A percentile compares a stretch with the other conserved stretches of the same genome.
Conservation (phyloP, 306 rosid genomes). For the Vigna mungo region DNA sequence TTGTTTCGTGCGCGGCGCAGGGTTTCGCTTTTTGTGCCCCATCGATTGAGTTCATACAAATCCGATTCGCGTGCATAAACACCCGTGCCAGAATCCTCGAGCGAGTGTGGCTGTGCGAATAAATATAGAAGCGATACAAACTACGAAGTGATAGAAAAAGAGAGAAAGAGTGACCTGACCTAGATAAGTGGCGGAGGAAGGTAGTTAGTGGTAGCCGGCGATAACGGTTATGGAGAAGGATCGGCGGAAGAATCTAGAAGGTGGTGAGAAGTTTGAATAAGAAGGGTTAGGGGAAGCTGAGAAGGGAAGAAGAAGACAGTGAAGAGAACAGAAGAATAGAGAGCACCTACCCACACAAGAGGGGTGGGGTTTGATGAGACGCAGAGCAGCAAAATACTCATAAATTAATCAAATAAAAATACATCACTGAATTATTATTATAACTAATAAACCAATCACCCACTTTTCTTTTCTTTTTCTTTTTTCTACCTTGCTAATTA, state of each 20-base stretch:
- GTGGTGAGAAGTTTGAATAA: neutral
- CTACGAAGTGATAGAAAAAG: neutral
- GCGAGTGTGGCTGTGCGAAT: neutral
- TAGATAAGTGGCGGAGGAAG: constrained; percentile 20
- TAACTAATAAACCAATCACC: neutral
- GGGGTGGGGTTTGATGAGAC: constrained; percentile 35
- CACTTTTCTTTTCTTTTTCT: neutral
- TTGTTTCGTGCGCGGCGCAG: constrained; percentile 68
- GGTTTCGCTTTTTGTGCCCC: constrained; percentile 91
- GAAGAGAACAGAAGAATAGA: neutral
- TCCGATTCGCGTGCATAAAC: constrained; percentile 74
- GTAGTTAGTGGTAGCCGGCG: constrained; percentile 6
- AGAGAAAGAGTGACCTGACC: constrained; percentile 35
- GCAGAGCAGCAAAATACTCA: neutral
- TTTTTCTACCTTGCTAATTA: neutral
- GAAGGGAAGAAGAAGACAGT: neutral
- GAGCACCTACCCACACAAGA: constrained; percentile 39
- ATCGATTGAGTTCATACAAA: constrained; percentile 59
- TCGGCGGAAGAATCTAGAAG: constrained; percentile 59
- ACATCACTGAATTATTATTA: constrained; percentile 6
- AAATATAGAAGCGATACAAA: neutral
- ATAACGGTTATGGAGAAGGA: constrained; percentile 45
- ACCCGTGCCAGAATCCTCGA: constrained; percentile 8
- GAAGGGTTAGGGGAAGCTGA: neutral
- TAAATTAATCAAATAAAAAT: neutral